Conservation (phyloP, 1,284 basidiomycete genomes). For the Ganoderma boninense region DNA sequence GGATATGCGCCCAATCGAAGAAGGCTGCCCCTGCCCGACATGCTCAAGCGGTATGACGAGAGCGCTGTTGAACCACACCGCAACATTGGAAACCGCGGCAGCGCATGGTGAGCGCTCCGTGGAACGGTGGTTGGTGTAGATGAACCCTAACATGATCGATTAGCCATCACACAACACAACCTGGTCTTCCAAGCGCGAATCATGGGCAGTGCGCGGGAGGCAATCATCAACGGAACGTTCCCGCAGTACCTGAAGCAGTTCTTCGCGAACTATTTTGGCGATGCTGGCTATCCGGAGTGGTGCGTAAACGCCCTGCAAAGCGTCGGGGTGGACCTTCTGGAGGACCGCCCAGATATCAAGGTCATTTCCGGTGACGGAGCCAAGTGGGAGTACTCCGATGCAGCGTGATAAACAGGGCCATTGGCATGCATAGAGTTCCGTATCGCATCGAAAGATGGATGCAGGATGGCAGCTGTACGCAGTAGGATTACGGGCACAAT, state of each 20-base stretch:
- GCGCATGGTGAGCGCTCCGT: conserved; percentile 69
- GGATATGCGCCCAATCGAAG: conserved; percentile 77
- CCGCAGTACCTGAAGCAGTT: conserved; percentile 78
- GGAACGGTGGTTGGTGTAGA: conserved; percentile 14
- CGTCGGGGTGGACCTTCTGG: conserved; percentile 79
- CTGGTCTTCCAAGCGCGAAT: conserved; percentile 83
- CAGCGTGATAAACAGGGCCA: conserved; percentile 23
- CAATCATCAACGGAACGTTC: conserved; percentile 79
- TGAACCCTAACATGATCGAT: neutral
- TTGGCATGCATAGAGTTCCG: neutral
- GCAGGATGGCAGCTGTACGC: neutral
- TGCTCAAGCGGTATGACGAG: conserved; percentile 71
- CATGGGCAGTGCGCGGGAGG: conserved; percentile 81
- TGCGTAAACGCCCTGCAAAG: conserved; percentile 80
- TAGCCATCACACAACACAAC: conserved; percentile 83
- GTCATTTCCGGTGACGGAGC: conserved; percentile 68
- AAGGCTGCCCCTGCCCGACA: conserved; percentile 81
- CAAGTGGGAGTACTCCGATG: conserved; percentile 68
- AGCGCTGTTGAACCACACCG: conserved; percentile 75
- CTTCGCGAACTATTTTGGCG: conserved; percentile 77
- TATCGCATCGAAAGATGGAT: conserved; percentile 5
- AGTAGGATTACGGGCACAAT: conserved; percentile 15
- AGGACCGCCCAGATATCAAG: conserved; percentile 53
- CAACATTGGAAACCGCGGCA: conserved; percentile 80
- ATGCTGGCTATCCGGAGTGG: conserved; percentile 81